A percentile compares a stretch with the other conserved stretches of the same genome.
These are phyloP conservation scores for Hemileccinum impolitum DNA, from an alignment of 768 basidiomycete species.

Conservation along the genomic window DNA sequence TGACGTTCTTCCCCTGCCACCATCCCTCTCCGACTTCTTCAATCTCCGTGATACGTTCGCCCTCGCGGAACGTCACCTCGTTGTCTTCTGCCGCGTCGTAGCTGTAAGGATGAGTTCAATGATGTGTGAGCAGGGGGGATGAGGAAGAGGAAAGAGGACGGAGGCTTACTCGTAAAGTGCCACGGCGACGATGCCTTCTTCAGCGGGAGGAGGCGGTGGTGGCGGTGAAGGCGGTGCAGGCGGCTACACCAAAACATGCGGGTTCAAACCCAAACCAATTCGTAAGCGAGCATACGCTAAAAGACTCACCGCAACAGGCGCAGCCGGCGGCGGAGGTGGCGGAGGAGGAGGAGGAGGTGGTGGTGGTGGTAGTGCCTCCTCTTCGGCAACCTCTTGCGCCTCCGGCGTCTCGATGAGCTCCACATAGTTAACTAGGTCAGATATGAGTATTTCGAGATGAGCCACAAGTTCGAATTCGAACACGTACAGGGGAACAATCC, in stretches of 20 bases:
- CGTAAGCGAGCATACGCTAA: constrained; percentile 14
- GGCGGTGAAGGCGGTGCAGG: constrained; percentile 39
- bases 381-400: constrained; percentile 35
- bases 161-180: constrained; percentile 67
- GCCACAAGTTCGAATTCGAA: neutral
- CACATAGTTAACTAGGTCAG: constrained; percentile 74
- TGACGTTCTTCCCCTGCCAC: constrained; percentile 70
- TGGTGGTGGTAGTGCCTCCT: constrained; percentile 48
- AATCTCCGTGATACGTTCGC: constrained; percentile 74
- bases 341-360: constrained; percentile 59
- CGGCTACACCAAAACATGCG: constrained; percentile 22
- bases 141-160: neutral
- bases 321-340: constrained; percentile 34
- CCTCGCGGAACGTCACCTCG: constrained; percentile 81
- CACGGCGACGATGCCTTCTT: constrained; percentile 60
- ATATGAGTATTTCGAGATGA: no score
- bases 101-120: constrained; percentile 44
- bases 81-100: constrained; percentile 93
- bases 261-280: neutral
- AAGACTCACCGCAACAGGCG: constrained; percentile 36
- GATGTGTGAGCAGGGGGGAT: neutral
- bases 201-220: constrained; percentile 49
- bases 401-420: constrained; percentile 59
- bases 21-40: constrained; percentile 84
- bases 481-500: constrained; percentile 82